Base-by-base conservation (phyloP, 169 alveolate species). In the Cryptosporidium bovis region DNA sequence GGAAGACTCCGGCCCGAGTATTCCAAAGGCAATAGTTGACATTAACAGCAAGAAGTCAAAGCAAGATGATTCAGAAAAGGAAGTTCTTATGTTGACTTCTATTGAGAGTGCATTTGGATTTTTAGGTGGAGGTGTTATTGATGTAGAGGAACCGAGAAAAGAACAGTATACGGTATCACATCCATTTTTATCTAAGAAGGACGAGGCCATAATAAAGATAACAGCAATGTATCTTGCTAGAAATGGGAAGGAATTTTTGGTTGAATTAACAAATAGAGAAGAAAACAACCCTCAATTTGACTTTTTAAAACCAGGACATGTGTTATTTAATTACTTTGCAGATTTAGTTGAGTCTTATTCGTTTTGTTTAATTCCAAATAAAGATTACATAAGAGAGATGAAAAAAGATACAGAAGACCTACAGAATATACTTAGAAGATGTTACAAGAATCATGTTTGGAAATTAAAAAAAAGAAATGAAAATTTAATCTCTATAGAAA, bases 171-270 rank as follows among this genome's bases (percentile, higher is more conserved):
- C 71, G 36, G 90, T 82, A 82, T 67, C 82, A 60, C 97, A 92
- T 48, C 97, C 96, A 16, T 85, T 83, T 69, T 94, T 89, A 68
- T 95, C 95, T 36, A 92, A 71, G 31, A 67, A 85, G n/a, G 97
- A 95, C 83, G 89, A 93, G 53, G 99, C 96, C 66, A 93, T 98
- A 60, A 97, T 98, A 53, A 96, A 97, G 91, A 90, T 96, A 64
- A 95, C 99, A 36, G 99, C 99, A 31, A 95, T 94, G 91, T 98
- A 96, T 87, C 98, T 96, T 2, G 99, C 99, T 20, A 95, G 98
- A 90, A 97, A 98, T 83, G 99, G 99, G n/a, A 96, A 96, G 83
- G 92, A 94, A 71, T 98, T 97, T 92, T 94, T 97, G 66, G 91
- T 94, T 34, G 99, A 95, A 66, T 91, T 98, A 68, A 94, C 96